A percentile compares a stretch with the other conserved stretches of the same genome.
These are phyloP conservation scores for Funneliformis mosseae DNA, from an alignment of 192 early-diverging fungal species.

Conservation along the genomic window DNA sequence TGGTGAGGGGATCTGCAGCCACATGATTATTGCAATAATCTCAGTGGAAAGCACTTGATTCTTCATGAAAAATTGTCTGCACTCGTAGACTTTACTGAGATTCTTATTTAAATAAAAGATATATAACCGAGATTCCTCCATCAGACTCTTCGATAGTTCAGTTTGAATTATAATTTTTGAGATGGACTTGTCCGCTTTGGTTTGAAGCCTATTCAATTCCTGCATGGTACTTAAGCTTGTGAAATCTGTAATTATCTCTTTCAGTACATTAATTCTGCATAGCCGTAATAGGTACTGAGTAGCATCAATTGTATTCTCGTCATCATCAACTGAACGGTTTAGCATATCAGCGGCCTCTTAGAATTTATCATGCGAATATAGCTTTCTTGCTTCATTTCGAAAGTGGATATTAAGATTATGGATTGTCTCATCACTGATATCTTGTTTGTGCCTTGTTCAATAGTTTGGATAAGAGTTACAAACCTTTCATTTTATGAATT, in stretches of 20 bases:
- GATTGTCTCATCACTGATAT: neutral
- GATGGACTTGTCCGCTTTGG: neutral
- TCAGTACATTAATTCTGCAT: conserved; percentile 9
- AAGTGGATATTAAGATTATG: neutral
- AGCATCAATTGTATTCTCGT: neutral
- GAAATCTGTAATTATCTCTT: neutral
- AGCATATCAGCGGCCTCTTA: conserved; percentile 1
- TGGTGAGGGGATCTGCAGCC: neutral
- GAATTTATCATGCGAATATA: neutral
- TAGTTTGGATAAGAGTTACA: neutral
- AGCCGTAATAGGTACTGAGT: neutral
- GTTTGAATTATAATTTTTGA: neutral
- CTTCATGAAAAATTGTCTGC: conserved; percentile 1
- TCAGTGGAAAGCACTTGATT: neutral
- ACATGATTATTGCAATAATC: conserved; percentile 19
- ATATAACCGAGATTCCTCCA: conserved; percentile 17
- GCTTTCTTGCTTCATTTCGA: neutral
- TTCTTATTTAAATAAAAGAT: neutral
- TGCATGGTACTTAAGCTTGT: neutral
- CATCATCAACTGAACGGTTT: neutral
- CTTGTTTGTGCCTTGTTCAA: conserved; percentile 12
- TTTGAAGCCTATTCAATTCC: neutral
- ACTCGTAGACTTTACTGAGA: neutral
- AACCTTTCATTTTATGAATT: neutral
- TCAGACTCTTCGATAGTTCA: neutral